Evolutionary conservation across 208 protist genomes (phyloP).

Genomic region (Spongospora subterranea): DNA sequence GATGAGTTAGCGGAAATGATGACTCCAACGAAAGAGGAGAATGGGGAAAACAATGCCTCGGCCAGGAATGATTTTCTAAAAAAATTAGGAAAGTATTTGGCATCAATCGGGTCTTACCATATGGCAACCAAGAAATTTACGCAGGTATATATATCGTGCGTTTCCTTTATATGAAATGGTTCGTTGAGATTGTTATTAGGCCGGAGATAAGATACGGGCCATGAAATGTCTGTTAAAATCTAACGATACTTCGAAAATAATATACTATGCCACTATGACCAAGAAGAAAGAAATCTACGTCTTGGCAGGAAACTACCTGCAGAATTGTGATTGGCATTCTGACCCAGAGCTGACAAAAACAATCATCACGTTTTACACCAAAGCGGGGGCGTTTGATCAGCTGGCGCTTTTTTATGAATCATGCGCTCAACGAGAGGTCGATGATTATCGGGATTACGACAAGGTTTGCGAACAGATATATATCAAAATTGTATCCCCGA

Average conservation of each 20-base stretch:
- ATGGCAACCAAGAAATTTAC: slow-evolving; percentile 76
- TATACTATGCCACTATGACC: slow-evolving; percentile 92
- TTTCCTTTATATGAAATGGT: background rate
- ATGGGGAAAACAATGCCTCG: background rate
- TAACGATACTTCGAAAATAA: slow-evolving; percentile 93
- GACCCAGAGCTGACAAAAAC: slow-evolving; percentile 90
- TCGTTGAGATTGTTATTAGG: slow-evolving; percentile 68
- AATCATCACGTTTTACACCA: slow-evolving; percentile 94
- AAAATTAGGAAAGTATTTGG: slow-evolving; percentile 65
- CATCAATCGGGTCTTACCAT: slow-evolving; percentile 70
- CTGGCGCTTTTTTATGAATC: slow-evolving; percentile 88
- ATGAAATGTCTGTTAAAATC: slow-evolving; percentile 94
- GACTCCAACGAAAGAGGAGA: slow-evolving; percentile 65
- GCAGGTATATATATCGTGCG: slow-evolving; percentile 49
- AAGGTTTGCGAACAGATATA: slow-evolving; percentile 84
- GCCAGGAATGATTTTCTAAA: slow-evolving; percentile 46
- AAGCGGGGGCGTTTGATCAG: slow-evolving; percentile 87
- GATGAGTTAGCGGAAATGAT: slow-evolving; percentile 72
- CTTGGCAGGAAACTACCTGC: slow-evolving; percentile 92
- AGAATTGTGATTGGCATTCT: slow-evolving; percentile 89
- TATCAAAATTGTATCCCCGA: slow-evolving; percentile 57
- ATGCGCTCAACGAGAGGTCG: slow-evolving; percentile 91
- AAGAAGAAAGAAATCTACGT: slow-evolving; percentile 91
- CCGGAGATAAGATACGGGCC: slow-evolving; percentile 91
- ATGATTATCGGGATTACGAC: slow-evolving; percentile 92